These are phyloP conservation scores for Ganoderma sinense DNA, from an alignment of 1,284 basidiomycete species.

Conservation along the genomic window DNA sequence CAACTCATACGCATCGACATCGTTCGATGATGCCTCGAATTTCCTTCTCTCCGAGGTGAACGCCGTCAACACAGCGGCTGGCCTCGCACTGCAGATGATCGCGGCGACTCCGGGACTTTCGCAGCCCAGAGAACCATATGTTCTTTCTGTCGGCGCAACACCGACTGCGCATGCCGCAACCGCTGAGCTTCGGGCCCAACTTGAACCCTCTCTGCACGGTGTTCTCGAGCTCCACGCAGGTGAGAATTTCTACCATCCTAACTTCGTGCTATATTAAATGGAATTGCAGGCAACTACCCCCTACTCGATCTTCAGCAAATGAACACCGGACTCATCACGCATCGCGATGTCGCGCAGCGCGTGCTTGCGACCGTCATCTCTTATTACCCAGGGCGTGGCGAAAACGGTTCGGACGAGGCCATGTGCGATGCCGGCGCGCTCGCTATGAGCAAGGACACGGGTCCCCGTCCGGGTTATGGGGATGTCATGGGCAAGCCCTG, in stretches of 20 bases:
- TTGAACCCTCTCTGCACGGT: slow-evolving; percentile 63
- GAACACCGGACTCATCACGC: slow-evolving; percentile 71
- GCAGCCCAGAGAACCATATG: slow-evolving; percentile 56
- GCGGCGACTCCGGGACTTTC: slow-evolving; percentile 41
- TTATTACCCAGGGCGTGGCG: slow-evolving; percentile 75
- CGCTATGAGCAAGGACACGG: slow-evolving; percentile 87
- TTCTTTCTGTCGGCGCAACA: slow-evolving; percentile 86
- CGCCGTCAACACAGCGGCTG: slow-evolving; percentile 73
- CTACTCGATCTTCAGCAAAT: slow-evolving; percentile 87
- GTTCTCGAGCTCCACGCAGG: slow-evolving; percentile 80
- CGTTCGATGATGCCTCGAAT: slow-evolving; percentile 64
- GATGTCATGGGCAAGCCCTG: slow-evolving; percentile 75
- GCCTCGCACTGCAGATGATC: slow-evolving; percentile 60
- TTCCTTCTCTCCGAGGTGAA: slow-evolving; percentile 79
- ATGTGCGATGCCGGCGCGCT: slow-evolving; percentile 86
- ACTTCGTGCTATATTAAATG: not conserved
- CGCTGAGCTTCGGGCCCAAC: slow-evolving; percentile 51
- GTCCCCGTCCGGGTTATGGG: slow-evolving; percentile 76
- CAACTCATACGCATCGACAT: slow-evolving; percentile 78
- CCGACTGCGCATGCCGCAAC: slow-evolving; percentile 84
- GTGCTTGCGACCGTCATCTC: slow-evolving; percentile 81
- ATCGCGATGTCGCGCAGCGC: slow-evolving; percentile 66
- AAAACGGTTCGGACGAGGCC: slow-evolving; percentile 70
- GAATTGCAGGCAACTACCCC: slow-evolving; percentile 75
- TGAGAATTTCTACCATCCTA: slow-evolving; percentile 35